Evolutionary conservation across 176 grass and related monocot species (phyloP), one percentile per base, ranked within the genome.

Genomic region (Dendrocalamus sinicus): DNA sequence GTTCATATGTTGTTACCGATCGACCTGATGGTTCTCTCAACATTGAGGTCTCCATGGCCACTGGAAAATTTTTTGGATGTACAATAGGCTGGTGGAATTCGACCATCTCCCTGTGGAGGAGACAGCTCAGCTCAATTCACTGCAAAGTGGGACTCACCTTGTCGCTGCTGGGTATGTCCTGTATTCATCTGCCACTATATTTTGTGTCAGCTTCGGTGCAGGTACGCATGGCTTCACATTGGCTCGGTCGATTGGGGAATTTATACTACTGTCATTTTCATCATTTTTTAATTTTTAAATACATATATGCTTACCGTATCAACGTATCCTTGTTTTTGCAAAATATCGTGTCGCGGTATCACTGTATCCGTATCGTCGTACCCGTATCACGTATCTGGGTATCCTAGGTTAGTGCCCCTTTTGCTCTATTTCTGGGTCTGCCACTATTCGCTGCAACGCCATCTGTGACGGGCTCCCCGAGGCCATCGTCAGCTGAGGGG

Each of bases 31-130:
- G 93, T 77, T 98, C 96, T 75, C 92, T 92, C 78, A 98, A 98
- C 86, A 98, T 95, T 22, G 93, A 94, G 75, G 96, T 87, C 30
- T 96, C 96, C n/a, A 96, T 98, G 63, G 93, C 96, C 20, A 98
- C 91, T 43, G 96, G 96, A 66, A 96, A 37, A 94, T 99, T 51
- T 99, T 99, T 62, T 92, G 96, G 37, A 86, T 96, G 46, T 99
- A 99, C 23, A 87, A 88, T 24, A 92, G 93, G 66, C 84, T 99
- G 57, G 82, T 43, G 14, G 93, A 99, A 60, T 70, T 96, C 8
- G 92, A 99, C 85, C 90, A 96, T 86, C 88, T 99, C 40, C 93
- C 93, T 8, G 69, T 87, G 9, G 83, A 92, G 77, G 96, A 94
- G 66, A 99, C 65, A 72, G 88, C 93, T 78, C 91, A 94, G 53